phyloP scores from a whole-genome alignment of 2,329 filamentous ascomycete genomes.

The Exophiala calicioides region DNA sequence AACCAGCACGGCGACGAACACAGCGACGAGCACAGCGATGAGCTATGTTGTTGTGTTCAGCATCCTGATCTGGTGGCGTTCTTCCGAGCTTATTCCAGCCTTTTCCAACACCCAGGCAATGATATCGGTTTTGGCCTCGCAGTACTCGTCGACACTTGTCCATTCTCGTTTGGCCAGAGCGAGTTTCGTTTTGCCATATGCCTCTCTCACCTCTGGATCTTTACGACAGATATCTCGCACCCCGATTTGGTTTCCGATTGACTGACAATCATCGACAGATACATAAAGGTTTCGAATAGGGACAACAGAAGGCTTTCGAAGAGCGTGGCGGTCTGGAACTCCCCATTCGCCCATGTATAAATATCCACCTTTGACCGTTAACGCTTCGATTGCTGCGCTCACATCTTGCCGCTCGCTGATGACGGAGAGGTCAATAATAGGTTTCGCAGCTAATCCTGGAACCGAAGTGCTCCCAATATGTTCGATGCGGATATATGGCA shows the following conservation, averaged over 20 bases:
- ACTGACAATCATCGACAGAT: constrained; percentile 37
- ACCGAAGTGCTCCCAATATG: constrained; percentile 43
- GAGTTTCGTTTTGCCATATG: constrained; percentile 21
- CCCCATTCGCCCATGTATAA: constrained; percentile 40
- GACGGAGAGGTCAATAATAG: constrained; percentile 42
- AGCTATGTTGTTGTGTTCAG: constrained; percentile 14
- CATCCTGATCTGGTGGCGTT: constrained; percentile 19
- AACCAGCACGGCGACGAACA: no score
- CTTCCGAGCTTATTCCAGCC: constrained; percentile 18
- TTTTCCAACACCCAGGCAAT: constrained; percentile 22
- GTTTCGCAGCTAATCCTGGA: constrained; percentile 38
- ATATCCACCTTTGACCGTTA: constrained; percentile 38
- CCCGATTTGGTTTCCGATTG: constrained; percentile 42
- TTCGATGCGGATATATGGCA: constrained; percentile 34
- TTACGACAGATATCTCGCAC: constrained; percentile 39
- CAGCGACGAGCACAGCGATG: not conserved
- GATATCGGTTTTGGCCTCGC: constrained; percentile 27
- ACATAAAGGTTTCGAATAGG: constrained; percentile 40
- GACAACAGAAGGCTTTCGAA: constrained; percentile 36
- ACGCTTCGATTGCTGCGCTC: constrained; percentile 32
- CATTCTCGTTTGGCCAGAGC: constrained; percentile 21
- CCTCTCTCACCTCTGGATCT: constrained; percentile 36
- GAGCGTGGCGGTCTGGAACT: constrained; percentile 38
- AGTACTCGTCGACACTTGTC: constrained; percentile 25
- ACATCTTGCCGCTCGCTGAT: constrained; percentile 35